Conservation (phyloP, 2,329 filamentous ascomycete species). For the Trichoderma citrinoviride region DNA sequence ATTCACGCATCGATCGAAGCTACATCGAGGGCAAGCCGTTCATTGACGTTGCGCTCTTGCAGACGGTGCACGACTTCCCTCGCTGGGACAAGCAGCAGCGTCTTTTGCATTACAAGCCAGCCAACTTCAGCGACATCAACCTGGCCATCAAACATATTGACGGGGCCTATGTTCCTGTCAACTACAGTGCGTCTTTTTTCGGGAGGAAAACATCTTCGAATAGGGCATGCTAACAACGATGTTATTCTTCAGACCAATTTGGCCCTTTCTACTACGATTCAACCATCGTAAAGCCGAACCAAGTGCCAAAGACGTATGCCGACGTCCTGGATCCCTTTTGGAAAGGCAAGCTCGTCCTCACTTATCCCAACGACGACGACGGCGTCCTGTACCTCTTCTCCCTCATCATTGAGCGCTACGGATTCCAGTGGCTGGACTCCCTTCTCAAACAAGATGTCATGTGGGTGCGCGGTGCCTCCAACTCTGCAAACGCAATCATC, state of each 20-base stretch:
- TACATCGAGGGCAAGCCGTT: slow-evolving; percentile 9
- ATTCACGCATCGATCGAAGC: slow-evolving; percentile 7
- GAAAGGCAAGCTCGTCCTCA: slow-evolving; percentile 13
- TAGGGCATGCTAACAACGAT: background rate
- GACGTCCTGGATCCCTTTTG: slow-evolving; percentile 1
- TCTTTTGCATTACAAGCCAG: slow-evolving; percentile 13
- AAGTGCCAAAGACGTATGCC: background rate
- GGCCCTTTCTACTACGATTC: slow-evolving; percentile 17
- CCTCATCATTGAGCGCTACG: slow-evolving; percentile 6
- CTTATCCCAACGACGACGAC: slow-evolving; percentile 11
- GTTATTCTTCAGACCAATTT: background rate
- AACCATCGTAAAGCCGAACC: background rate
- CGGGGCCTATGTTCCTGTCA: slow-evolving; percentile 3
- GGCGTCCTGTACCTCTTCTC: slow-evolving; percentile 5
- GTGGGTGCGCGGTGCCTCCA: slow-evolving; percentile 14
- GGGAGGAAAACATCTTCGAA: rapidly evolving
- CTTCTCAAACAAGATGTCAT: slow-evolving; percentile 7
- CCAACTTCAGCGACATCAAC: slow-evolving; percentile 5
- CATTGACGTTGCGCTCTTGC: slow-evolving; percentile 6
- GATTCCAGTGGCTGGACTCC: slow-evolving; percentile 8
- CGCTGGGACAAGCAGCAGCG: slow-evolving; percentile 10
- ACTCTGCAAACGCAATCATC: background rate
- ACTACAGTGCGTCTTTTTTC: background rate
- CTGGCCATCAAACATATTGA: slow-evolving; percentile 9
- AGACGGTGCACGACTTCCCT: slow-evolving; percentile 10